These are phyloP conservation scores for Cystobasidium slooffiae DNA, from an alignment of 1,284 basidiomycete species.

Conservation along the genomic window DNA sequence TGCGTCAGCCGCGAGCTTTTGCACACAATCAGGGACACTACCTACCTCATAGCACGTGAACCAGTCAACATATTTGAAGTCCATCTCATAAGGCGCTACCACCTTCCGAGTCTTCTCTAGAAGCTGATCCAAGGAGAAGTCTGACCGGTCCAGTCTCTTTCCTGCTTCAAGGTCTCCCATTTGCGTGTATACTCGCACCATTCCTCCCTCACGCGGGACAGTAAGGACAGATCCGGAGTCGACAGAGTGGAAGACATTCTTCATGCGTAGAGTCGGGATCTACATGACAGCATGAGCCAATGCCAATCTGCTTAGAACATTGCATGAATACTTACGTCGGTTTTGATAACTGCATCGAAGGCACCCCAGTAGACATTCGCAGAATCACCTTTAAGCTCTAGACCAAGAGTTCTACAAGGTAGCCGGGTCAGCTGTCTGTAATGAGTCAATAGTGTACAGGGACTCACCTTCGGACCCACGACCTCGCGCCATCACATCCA, in stretches of 20 bases:
- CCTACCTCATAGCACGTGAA: conserved; percentile 76
- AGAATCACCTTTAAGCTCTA: conserved; percentile 55
- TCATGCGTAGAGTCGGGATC: conserved; percentile 47
- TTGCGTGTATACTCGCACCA: conserved; percentile 52
- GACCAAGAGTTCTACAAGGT: conserved; percentile 47
- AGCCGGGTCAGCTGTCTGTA: conserved; percentile 5
- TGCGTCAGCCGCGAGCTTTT: neutral
- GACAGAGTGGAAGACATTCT: conserved; percentile 54
- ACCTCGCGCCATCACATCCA: conserved; percentile 57
- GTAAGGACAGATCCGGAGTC: conserved; percentile 54
- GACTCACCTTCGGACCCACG: conserved; percentile 51
- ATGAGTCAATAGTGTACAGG: neutral
- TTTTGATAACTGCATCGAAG: conserved; percentile 52
- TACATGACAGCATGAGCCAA: neutral
- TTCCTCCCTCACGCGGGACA: conserved; percentile 54
- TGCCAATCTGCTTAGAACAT: conserved; percentile 1
- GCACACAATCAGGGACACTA: conserved; percentile 57
- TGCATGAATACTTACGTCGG: conserved; percentile 43
- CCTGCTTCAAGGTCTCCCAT: conserved; percentile 42
- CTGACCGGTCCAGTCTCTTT: conserved; percentile 61
- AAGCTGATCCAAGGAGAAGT: conserved; percentile 66
- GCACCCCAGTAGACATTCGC: conserved; percentile 57
- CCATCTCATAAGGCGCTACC: conserved; percentile 69
- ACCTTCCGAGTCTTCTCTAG: conserved; percentile 68
- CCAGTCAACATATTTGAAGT: conserved; percentile 70